Percentiles rank a stretch among this genome's conserved stretches.
Conservation (phyloP, 129 eudicot species). For the Sambucus nigra region DNA sequence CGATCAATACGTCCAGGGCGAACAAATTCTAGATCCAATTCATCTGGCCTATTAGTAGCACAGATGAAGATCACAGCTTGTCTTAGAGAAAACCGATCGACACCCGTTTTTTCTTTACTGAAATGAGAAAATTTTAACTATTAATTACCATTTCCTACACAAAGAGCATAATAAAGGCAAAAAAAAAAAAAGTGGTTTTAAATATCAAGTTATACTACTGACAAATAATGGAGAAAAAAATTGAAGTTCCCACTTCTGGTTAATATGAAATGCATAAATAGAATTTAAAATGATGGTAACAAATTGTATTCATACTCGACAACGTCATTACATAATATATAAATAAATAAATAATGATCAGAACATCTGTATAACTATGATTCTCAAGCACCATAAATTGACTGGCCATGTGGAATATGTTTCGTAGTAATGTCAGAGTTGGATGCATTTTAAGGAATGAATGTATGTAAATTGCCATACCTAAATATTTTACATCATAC, state of each 20-base stretch:
- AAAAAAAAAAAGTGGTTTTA: neutral
- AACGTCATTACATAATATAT: no score
- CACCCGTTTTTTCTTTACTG: constrained; percentile 81
- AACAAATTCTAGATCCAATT: constrained; percentile 72
- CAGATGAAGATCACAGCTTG: constrained; percentile 92
- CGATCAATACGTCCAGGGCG: constrained; percentile 89
- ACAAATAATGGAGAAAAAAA: neutral
- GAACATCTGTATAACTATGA: no score
- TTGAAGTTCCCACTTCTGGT: neutral
- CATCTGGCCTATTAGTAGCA: constrained; percentile 98
- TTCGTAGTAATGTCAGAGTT: no score
- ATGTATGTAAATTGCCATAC: no score
- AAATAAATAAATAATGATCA: no score
- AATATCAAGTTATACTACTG: neutral
- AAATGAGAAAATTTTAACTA: constrained; percentile 5
- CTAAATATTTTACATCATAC: no score
- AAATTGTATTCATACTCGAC: no score
- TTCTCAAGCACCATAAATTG: no score
- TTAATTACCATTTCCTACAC: neutral
- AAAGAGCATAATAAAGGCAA: neutral
- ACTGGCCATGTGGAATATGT: no score
- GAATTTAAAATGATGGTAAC: neutral
- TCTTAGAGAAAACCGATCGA: constrained; percentile 72
- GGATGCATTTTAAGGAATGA: no score
- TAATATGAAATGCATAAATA: neutral